Conservation (phyloP, 2,329 filamentous ascomycete genomes). For the Aspergillus puulaauensis region DNA sequence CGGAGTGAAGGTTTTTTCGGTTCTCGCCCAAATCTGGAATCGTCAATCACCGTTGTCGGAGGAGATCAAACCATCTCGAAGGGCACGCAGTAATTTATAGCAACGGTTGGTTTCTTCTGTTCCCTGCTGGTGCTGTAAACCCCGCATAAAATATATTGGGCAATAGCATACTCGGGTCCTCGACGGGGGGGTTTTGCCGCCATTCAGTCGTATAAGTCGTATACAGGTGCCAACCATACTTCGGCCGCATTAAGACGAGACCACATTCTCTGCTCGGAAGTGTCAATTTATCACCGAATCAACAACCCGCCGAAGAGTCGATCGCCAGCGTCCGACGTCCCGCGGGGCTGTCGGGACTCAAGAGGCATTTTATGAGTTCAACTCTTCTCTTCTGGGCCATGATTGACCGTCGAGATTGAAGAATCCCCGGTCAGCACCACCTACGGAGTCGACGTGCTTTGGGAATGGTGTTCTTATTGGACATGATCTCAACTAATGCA, state of each 20-base stretch:
- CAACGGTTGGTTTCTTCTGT: not conserved
- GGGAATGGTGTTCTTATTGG: not conserved
- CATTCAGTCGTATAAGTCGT: not conserved
- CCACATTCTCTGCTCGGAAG: not conserved
- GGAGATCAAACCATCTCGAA: not conserved
- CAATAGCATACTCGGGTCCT: slow-evolving; percentile 4
- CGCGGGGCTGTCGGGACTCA: not conserved
- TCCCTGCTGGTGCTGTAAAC: not conserved
- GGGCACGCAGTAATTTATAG: not conserved
- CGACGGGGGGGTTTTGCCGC: not conserved
- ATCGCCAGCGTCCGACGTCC: not conserved
- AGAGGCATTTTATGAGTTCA: not conserved
- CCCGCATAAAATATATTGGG: not conserved
- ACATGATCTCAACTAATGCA: not conserved
- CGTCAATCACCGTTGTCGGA: slow-evolving; percentile 1
- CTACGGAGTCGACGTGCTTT: not conserved
- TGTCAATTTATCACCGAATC: not conserved
- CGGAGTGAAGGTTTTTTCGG: not conserved
- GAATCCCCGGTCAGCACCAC: not conserved
- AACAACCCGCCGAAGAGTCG: not conserved
- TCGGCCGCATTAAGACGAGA: too few species aligned
- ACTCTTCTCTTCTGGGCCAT: not conserved
- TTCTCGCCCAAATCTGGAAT: slow-evolving; percentile 4
- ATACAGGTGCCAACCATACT: not conserved
- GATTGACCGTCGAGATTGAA: not conserved